phyloP scores from a whole-genome alignment of 2,329 filamentous ascomycete species.

The Penicillium capsulatum region DNA sequence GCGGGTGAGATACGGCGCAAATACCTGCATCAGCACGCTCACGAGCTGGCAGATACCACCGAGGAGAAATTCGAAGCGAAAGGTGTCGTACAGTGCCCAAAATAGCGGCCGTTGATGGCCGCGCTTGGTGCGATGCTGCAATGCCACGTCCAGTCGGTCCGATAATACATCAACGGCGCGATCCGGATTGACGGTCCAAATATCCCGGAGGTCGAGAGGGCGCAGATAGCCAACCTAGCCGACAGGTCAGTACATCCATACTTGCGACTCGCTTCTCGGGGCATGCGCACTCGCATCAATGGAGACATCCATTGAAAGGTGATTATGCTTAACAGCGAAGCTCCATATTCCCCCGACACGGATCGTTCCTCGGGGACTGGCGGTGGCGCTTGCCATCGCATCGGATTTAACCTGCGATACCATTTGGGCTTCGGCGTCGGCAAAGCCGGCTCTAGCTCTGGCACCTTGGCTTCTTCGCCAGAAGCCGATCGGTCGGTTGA shows the following conservation, averaged over 20 bases:
- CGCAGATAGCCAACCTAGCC: conserved; percentile 75
- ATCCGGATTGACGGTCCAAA: conserved; percentile 83
- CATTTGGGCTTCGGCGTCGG: conserved; percentile 26
- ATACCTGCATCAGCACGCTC: conserved; percentile 68
- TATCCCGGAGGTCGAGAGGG: conserved; percentile 74
- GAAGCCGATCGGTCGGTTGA: conserved; percentile 13
- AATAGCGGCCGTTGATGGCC: conserved; percentile 71
- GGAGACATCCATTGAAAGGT: conserved; percentile 89
- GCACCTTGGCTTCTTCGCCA: conserved; percentile 13
- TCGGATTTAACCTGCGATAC: conserved; percentile 42
- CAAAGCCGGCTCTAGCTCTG: conserved; percentile 5
- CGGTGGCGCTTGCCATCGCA: conserved; percentile 49
- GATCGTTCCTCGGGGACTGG: conserved; percentile 52
- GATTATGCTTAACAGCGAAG: conserved; percentile 68
- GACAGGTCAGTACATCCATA: background rate
- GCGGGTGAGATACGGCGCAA: conserved; percentile 78
- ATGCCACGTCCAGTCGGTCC: conserved; percentile 60
- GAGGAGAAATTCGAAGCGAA: conserved; percentile 77
- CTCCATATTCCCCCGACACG: conserved; percentile 65
- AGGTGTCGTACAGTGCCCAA: conserved; percentile 81
- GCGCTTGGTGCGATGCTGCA: conserved; percentile 62
- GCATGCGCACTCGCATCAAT: conserved; percentile 66
- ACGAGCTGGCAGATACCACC: conserved; percentile 73
- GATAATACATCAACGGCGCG: conserved; percentile 69
- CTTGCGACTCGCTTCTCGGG: background rate